phyloP scores from a whole-genome alignment of 352 stramenopile species.

The Globisporangium megalacanthum region DNA sequence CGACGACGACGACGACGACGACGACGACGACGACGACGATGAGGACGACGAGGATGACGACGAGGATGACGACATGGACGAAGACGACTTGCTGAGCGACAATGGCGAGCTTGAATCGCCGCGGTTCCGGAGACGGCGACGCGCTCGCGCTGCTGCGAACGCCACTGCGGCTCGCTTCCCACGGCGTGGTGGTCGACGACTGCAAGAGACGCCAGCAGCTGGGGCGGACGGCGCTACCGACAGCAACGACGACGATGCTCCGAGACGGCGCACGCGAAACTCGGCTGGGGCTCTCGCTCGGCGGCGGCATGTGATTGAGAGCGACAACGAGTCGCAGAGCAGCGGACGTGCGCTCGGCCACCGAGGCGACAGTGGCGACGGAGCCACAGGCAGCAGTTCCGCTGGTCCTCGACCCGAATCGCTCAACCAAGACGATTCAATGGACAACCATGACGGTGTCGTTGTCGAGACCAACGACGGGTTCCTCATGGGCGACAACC shows the following conservation, averaged over 20 bases:
- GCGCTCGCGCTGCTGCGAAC: conserved; percentile 16
- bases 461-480: conserved; percentile 81
- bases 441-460: conserved; percentile 33
- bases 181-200: conserved; percentile 29
- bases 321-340: conserved; percentile 6
- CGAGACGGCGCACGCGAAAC: conserved; percentile 12
- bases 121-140: conserved; percentile 30
- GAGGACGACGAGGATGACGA: conserved; percentile 48
- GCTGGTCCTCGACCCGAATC: conserved; percentile 2
- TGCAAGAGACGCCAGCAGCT: conserved; percentile 11
- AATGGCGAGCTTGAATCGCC: conserved; percentile 25
- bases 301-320: conserved; percentile 10
- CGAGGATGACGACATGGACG: conserved; percentile 47
- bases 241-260: conserved; percentile 8
- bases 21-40: conserved; percentile 23
- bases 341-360: not conserved
- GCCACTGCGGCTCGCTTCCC: conserved; percentile 20
- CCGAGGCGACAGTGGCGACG: not conserved
- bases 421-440: not conserved
- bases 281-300: not conserved
- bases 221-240: conserved; percentile 1
- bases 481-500: conserved; percentile 78
- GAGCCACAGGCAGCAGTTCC: conserved; percentile 12
- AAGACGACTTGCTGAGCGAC: conserved; percentile 53
- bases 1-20: conserved; percentile 34